phyloP scores from a whole-genome alignment of 164 flowering plant genomes.

The Chloranthus sessilifolius region DNA sequence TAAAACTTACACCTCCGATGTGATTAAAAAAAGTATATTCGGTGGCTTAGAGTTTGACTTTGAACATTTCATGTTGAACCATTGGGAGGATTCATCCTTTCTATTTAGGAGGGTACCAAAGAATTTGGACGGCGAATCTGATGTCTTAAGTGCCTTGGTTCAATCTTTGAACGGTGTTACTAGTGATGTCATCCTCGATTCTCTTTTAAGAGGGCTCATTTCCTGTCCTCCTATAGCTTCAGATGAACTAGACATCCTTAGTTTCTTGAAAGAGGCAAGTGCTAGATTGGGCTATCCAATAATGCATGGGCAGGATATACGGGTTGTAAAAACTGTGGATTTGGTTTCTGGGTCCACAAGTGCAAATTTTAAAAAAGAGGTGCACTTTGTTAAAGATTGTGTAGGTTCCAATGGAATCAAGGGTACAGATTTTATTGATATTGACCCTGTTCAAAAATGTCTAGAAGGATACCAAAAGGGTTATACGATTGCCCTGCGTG shows the following conservation, averaged over 20 bases:
- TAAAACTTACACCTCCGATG: conserved; percentile 13
- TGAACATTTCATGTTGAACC: conserved; percentile 35
- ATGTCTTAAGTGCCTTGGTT: conserved; percentile 30
- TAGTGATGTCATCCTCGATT: conserved; percentile 29
- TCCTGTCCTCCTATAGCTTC: conserved; percentile 68
- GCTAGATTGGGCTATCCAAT: conserved; percentile 47
- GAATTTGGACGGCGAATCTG: conserved; percentile 13
- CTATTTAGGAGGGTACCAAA: conserved; percentile 22
- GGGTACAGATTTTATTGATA: conserved; percentile 14
- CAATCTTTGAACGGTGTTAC: conserved; percentile 19
- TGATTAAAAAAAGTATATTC: conserved; percentile 34
- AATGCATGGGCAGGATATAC: conserved; percentile 58
- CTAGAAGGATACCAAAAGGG: conserved; percentile 53
- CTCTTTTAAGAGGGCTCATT: conserved; percentile 35
- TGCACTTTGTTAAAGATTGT: conserved; percentile 34
- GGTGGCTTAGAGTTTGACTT: conserved; percentile 25
- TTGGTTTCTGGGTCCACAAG: not conserved
- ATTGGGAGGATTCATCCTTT: conserved; percentile 60
- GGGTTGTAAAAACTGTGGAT: conserved; percentile 45
- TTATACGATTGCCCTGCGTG: conserved; percentile 73
- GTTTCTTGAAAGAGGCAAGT: conserved; percentile 42
- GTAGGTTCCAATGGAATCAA: conserved; percentile 9
- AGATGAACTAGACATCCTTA: conserved; percentile 55
- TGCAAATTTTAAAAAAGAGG: conserved; percentile 29
- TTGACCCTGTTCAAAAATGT: conserved; percentile 33